Evolutionary conservation across 148 eudicot genomes (phyloP).

Genomic region (Persicaria tinctoria): DNA sequence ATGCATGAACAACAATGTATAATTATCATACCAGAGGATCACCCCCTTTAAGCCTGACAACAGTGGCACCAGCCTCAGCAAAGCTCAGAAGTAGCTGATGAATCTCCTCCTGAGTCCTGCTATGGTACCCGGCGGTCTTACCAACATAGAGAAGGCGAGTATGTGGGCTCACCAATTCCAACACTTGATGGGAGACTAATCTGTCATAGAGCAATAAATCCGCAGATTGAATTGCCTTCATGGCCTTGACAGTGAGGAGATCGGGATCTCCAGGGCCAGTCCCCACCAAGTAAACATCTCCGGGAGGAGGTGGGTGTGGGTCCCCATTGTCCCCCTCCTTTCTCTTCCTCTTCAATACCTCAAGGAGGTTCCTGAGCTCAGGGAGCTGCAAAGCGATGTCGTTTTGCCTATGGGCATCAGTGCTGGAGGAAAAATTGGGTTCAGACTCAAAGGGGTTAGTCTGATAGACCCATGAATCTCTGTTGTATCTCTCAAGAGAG

Average conservation of each 20-base stretch:
- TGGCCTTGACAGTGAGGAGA: constrained; percentile 68
- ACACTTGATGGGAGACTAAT: constrained; percentile 73
- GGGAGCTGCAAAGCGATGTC: constrained; percentile 83
- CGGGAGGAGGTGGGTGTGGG: too few relatives aligned
- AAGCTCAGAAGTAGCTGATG: too few relatives aligned
- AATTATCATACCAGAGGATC: constrained; percentile 31
- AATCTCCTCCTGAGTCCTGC: constrained; percentile 73
- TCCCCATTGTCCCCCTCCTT: too few relatives aligned
- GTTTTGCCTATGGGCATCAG: constrained; percentile 26
- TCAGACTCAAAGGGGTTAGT: constrained; percentile 9
- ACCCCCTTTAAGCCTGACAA: too few relatives aligned
- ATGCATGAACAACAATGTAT: not conserved
- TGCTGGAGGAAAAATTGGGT: constrained; percentile 9
- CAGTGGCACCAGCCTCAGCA: too few relatives aligned
- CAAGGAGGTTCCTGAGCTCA: constrained; percentile 62
- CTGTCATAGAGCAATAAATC: constrained; percentile 89
- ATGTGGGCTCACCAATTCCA: constrained; percentile 55
- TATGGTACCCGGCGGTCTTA: constrained; percentile 95
- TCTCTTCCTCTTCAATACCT: too few relatives aligned
- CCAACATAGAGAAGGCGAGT: constrained; percentile 87
- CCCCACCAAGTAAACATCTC: not conserved
- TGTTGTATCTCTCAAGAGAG: constrained; percentile 41
- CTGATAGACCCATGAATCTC: constrained; percentile 69
- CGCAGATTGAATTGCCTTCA: constrained; percentile 61
- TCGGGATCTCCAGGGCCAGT: constrained; percentile 96